Base-by-base conservation (phyloP, 2,329 filamentous ascomycete genomes). In the Parastagonospora avenae region DNA sequence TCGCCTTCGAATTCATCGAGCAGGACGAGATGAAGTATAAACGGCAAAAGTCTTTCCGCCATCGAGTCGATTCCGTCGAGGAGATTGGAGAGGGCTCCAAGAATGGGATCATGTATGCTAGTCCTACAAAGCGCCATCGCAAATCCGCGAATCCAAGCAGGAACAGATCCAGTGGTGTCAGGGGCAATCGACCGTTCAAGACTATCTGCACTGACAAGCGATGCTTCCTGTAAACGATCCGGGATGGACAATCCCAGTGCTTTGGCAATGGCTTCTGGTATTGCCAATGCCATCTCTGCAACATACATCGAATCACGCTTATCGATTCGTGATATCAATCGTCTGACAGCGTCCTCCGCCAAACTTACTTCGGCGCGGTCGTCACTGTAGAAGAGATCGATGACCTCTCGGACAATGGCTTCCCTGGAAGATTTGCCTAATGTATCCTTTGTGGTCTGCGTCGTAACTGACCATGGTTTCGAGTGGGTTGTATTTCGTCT, bases 1-100 rank as follows among this genome's bases (percentile, higher is more conserved):
- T 86, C 81, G 33, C 80, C 79, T 27, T 88, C 81, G n/a, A 82
- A 74, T 63, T 93, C 87, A 35, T 84, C 82, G 1, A 86, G 77
- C 0, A 99, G 79, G 12, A 92, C 85, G 36, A 96, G 79, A 72
- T 99, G 95, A 2, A 96, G 78, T 46, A 97, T 83, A 59, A 90
- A 95, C 0, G 92, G 92, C 42, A 97, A 87, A 0, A 91, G 79
- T 36, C 86, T 82, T 53, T 87, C 82, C 0, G 92, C 88, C 66
- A 97, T 86, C 0, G 84, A 83, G 35, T 84, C 80, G 24, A 93
- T 84, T 10, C 81, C 80, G 10, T 78, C 73, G 4, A 97, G 77
- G 33, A 94, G 81, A 4, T 84, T 83, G 1, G 83, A 78, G 19
- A 97, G 74, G 2, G 88, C 83, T 9, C 82, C 82, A 35, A 97